Conservation (phyloP, 2,329 filamentous ascomycete genomes). For the Blumeriella jaapii region DNA sequence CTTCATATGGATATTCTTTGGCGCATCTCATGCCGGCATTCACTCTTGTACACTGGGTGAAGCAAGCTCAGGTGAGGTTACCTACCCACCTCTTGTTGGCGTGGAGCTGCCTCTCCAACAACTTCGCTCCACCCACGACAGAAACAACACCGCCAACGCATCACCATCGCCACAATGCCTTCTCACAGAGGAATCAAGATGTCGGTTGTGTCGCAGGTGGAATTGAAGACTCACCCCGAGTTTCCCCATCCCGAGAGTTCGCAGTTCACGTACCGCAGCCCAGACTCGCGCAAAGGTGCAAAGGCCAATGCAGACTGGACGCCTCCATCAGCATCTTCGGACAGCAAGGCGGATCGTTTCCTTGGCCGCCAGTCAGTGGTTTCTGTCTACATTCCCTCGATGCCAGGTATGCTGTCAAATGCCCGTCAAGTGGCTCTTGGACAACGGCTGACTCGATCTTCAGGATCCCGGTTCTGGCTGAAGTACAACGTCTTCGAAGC, state of each 20-base stretch:
- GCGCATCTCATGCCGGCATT: too few species aligned
- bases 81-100: too few species aligned
- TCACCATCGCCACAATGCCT: conserved; percentile 20
- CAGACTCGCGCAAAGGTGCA: conserved; percentile 3
- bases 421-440: too few species aligned
- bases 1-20: too few species aligned
- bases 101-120: too few species aligned
- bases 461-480: conserved; percentile 42
- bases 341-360: conserved; percentile 23
- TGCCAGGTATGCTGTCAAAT: conserved; percentile 39
- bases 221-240: conserved; percentile 34
- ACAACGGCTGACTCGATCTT: conserved; percentile 5
- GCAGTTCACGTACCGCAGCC: conserved; percentile 29
- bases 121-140: too few species aligned
- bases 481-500: conserved; percentile 32
- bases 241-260: conserved; percentile 43
- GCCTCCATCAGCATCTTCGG: conserved; percentile 11
- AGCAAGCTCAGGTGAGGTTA: too few species aligned
- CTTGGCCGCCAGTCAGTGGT: conserved; percentile 30
- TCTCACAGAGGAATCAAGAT: conserved; percentile 21
- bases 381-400: conserved; percentile 46
- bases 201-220: conserved; percentile 20
- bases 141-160: not conserved
- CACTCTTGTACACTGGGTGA: too few species aligned
- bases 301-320: conserved; percentile 8